Percentiles rank a stretch among this genome's conserved stretches.
phyloP scores from a whole-genome alignment of 2,329 filamentous ascomycete genomes.

The Botryosphaeria dothidea region DNA sequence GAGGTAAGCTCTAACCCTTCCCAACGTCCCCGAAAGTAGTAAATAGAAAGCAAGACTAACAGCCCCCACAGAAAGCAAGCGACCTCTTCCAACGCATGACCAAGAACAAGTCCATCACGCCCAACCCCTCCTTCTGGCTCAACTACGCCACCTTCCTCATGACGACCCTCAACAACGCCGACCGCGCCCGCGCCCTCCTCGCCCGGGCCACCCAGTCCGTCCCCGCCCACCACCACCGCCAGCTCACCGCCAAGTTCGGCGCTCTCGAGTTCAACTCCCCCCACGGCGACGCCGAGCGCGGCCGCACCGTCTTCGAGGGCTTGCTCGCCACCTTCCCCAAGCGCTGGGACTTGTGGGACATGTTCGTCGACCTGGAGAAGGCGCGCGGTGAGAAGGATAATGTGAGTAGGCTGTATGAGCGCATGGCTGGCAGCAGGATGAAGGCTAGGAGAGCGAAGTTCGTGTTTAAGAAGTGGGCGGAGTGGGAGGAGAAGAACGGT shows the following conservation, averaged over 20 bases:
- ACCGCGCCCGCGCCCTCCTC: constrained; percentile 75
- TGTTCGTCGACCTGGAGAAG: constrained; percentile 80
- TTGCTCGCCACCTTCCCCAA: constrained; percentile 83
- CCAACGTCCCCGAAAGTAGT: constrained; percentile 2
- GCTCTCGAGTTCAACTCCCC: constrained; percentile 86
- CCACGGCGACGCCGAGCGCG: constrained; percentile 83
- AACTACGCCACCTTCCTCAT: constrained; percentile 96
- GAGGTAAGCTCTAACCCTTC: constrained; percentile 59
- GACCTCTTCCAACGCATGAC: constrained; percentile 81
- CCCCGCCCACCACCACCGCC: constrained; percentile 66
- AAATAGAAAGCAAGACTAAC: constrained; percentile 22
- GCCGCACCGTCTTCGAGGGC: constrained; percentile 91
- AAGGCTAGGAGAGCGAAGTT: constrained; percentile 82
- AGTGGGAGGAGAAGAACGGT: constrained; percentile 76
- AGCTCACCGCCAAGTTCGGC: constrained; percentile 83
- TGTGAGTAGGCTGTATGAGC: constrained; percentile 78
- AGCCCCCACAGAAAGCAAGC: constrained; percentile 75
- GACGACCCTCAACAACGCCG: constrained; percentile 67
- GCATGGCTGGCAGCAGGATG: constrained; percentile 64
- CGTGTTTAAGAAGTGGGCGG: constrained; percentile 90
- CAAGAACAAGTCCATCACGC: constrained; percentile 80
- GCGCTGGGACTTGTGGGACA: constrained; percentile 89
- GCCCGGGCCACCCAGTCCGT: constrained; percentile 84
- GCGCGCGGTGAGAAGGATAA: constrained; percentile 53
- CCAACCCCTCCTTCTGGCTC: constrained; percentile 78